Evolutionary conservation across 768 basidiomycete species (phyloP).

Genomic region (Boletus pseudopeckii): DNA sequence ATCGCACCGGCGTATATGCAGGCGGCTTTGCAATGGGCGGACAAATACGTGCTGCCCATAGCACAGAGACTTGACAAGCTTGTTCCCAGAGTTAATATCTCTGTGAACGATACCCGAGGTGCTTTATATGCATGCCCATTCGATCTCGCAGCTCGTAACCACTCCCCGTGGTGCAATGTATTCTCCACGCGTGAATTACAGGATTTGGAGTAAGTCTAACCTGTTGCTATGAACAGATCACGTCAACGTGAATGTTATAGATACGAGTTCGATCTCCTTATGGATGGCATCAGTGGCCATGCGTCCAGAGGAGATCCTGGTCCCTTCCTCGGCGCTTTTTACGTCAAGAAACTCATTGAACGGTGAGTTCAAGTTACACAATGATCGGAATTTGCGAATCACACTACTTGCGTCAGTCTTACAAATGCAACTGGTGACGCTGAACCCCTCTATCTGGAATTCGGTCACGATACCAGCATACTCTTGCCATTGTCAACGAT

Average conservation of each 20-base stretch:
- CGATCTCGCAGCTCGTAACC: conserved; percentile 35
- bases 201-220: conserved; percentile 33
- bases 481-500: conserved; percentile 38
- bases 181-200: conserved; percentile 36
- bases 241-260: conserved; percentile 8
- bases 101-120: conserved; percentile 35
- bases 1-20: conserved; percentile 3
- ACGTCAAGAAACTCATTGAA: conserved; percentile 38
- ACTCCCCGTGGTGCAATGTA: conserved; percentile 40
- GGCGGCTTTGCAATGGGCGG: conserved; percentile 30
- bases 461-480: conserved; percentile 42
- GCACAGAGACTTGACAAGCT: conserved; percentile 33
- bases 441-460: conserved; percentile 37
- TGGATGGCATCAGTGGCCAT: conserved; percentile 38
- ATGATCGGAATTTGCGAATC: not conserved
- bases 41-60: conserved; percentile 35
- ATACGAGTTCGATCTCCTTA: conserved; percentile 40
- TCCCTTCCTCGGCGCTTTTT: conserved; percentile 38
- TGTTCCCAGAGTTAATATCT: conserved; percentile 33
- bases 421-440: conserved; percentile 35
- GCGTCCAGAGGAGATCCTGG: conserved; percentile 31
- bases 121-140: conserved; percentile 43
- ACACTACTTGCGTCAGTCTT: conserved; percentile 21
- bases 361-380: conserved; percentile 22
- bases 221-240: not conserved